A percentile compares a stretch with the other conserved stretches of the same genome.
These are phyloP conservation scores for Boletus rubroflammeus DNA, from an alignment of 768 basidiomycete species.

Conservation along the genomic window DNA sequence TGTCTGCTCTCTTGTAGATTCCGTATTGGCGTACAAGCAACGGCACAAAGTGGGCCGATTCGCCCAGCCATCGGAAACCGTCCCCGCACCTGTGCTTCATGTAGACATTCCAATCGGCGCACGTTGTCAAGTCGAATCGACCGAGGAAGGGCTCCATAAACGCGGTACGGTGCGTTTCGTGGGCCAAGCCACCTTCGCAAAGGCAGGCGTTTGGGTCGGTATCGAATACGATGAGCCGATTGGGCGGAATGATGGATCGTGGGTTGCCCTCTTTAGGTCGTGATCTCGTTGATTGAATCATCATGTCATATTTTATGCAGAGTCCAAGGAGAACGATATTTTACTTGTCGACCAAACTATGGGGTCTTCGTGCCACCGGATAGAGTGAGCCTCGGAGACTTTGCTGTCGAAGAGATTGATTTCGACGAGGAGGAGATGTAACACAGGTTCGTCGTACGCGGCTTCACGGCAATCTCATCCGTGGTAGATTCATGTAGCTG, in stretches of 20 bases:
- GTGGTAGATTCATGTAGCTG: not conserved
- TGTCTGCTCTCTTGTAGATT: constrained; percentile 48
- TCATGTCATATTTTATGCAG: constrained; percentile 37
- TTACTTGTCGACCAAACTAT: constrained; percentile 68
- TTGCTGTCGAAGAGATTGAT: constrained; percentile 75
- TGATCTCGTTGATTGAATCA: not conserved
- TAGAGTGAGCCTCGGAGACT: constrained; percentile 80
- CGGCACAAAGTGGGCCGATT: constrained; percentile 86
- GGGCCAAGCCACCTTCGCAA: constrained; percentile 73
- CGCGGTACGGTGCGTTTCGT: constrained; percentile 86
- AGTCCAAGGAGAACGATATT: constrained; percentile 83
- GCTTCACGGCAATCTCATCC: not conserved
- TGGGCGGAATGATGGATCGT: constrained; percentile 96
- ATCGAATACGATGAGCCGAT: constrained; percentile 94
- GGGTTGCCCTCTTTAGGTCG: constrained; percentile 34
- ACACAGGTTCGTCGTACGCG: not conserved
- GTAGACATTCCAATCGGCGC: constrained; percentile 63
- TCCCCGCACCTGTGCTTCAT: constrained; percentile 20
- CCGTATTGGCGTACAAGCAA: constrained; percentile 87
- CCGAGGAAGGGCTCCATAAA: constrained; percentile 65
- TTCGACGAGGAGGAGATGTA: constrained; percentile 78
- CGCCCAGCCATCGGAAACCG: constrained; percentile 49
- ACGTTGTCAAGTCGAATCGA: constrained; percentile 78
- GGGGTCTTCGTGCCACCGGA: constrained; percentile 88
- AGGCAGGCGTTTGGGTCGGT: constrained; percentile 76